A percentile compares a stretch with the other conserved stretches of the same genome.
These are phyloP conservation scores for Rhododendron williamsianum DNA, from an alignment of 148 eudicot genomes.

Conservation along the genomic window DNA sequence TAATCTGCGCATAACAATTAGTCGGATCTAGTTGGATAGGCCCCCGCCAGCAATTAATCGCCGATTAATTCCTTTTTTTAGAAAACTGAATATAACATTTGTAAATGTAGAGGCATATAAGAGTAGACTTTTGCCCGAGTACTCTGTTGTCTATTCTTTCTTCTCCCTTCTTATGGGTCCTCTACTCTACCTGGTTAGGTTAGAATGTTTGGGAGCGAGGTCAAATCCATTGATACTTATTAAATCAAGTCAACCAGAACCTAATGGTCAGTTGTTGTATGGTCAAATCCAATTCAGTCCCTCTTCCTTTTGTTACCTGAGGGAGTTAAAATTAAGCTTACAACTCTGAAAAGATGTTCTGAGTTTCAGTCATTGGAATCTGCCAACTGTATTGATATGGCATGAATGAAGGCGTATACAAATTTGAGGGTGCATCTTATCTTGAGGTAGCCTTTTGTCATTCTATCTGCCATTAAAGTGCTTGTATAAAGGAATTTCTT, in stretches of 20 bases:
- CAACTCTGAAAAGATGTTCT: not conserved
- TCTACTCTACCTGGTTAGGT: not conserved
- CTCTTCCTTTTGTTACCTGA: not conserved
- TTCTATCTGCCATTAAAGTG: not conserved
- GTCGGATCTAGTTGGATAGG: too few species aligned
- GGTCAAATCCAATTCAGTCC: not conserved
- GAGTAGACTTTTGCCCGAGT: not conserved
- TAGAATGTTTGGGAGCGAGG: not conserved
- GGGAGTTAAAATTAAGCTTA: not conserved
- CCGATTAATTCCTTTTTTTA: too few species aligned
- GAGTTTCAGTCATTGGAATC: not conserved
- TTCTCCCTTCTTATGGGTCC: not conserved
- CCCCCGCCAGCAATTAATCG: too few species aligned
- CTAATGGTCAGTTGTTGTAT: not conserved
- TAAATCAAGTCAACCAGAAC: not conserved
- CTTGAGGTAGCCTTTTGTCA: not conserved
- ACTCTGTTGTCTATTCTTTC: not conserved
- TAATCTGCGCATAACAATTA: too few species aligned
- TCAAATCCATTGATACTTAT: not conserved
- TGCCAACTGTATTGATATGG: not conserved
- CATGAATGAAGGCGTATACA: not conserved
- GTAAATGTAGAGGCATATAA: not conserved
- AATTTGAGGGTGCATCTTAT: not conserved
- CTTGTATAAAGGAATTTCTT: not conserved
- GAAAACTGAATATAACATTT: not conserved